Percentiles rank a stretch among this genome's conserved stretches.
phyloP scores from a whole-genome alignment of 106 monocot species.

The Cymbidium sinense region DNA sequence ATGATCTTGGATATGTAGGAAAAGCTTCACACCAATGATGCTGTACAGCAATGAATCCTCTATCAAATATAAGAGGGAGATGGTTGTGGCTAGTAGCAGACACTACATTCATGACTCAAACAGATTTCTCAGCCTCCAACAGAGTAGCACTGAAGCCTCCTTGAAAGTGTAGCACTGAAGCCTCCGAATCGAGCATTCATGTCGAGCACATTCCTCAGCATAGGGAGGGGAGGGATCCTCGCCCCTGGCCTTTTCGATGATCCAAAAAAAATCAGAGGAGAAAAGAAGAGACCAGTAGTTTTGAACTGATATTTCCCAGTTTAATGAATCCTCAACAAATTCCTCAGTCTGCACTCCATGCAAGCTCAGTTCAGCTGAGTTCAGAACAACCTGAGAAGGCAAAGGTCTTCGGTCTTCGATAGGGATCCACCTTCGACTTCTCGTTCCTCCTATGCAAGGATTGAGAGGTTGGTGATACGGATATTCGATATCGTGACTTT shows the following conservation, averaged over 20 bases:
- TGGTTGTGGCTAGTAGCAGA: conserved; percentile 46
- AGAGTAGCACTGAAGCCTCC: conserved; percentile 84
- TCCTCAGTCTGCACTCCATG: conserved; percentile 57
- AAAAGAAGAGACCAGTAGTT: conserved; percentile 89
- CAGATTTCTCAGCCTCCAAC: conserved; percentile 67
- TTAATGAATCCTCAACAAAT: conserved; percentile 45
- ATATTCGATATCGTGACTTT: conserved; percentile 58
- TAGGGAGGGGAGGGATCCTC: conserved; percentile 90
- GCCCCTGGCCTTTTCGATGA: conserved; percentile 87
- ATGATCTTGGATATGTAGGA: conserved; percentile 94
- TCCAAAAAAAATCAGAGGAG: conserved; percentile 89
- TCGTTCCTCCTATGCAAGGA: conserved; percentile 63
- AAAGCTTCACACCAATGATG: conserved; percentile 99
- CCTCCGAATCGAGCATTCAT: conserved; percentile 85
- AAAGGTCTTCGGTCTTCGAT: conserved; percentile 55
- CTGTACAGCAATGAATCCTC: conserved; percentile 87
- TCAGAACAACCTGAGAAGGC: conserved; percentile 44
- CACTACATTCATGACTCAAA: conserved; percentile 95
- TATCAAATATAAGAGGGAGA: conserved; percentile 71
- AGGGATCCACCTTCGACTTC: conserved; percentile 69
- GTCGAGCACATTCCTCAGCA: conserved; percentile 71
- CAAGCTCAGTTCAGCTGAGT: conserved; percentile 49
- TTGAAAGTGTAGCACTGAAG: too few relatives aligned
- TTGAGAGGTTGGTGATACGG: conserved; percentile 71
- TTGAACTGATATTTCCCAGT: conserved; percentile 38